Evolutionary conservation across 345 rosid genomes (phyloP), one percentile per base, ranked within the genome.

Genomic region (Eutrema heterophyllum): DNA sequence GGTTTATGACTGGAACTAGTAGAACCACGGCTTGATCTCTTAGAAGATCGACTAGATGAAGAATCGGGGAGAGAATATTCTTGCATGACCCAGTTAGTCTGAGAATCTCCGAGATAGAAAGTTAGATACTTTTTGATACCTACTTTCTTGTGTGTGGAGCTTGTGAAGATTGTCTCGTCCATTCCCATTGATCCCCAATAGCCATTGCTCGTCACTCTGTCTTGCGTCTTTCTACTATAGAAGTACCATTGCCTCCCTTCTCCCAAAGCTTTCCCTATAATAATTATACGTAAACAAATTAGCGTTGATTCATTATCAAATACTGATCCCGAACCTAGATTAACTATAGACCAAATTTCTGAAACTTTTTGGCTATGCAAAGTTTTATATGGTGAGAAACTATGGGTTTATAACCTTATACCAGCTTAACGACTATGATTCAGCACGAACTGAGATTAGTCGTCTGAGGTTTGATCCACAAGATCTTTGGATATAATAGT

Each of bases 201-300:
- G 6, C 98, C 98, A 65, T 87, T 91, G 24, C 76, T 70, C 0
- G 95, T 89, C 3, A 77, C 80, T 73, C 96, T 70, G 41, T 85
- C 82, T 35, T 81, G 88, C 1, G 87, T 86, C 78, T 79, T 88
- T 53, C 95, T 62, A 81, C 98, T 94, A 27, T 86, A 94, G 80
- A 82, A 94, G 70, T 94, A 94, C 93, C 96, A 91, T 39, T 88
- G 89, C 51, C 83, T 88, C 1, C 98, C 98, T 78, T 83, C 98
- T 3, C 81, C 88, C 71, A 89, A 60, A n/a, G 98, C 98, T 78
- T 91, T 94, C 0, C 95, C 98, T 93, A 7, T 64, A 43, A 7
- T 18, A 43, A 7, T 18, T 29, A 6, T 51, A 76, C 51, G 46
- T 59, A 46, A 16, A 48, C n/a, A 18, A 9, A n/a, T 35, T 32